A percentile compares a stretch with the other conserved stretches of the same genome.
These are phyloP conservation scores for Agapanthus africanus DNA, from an alignment of 106 monocot genomes.

Conservation along the genomic window DNA sequence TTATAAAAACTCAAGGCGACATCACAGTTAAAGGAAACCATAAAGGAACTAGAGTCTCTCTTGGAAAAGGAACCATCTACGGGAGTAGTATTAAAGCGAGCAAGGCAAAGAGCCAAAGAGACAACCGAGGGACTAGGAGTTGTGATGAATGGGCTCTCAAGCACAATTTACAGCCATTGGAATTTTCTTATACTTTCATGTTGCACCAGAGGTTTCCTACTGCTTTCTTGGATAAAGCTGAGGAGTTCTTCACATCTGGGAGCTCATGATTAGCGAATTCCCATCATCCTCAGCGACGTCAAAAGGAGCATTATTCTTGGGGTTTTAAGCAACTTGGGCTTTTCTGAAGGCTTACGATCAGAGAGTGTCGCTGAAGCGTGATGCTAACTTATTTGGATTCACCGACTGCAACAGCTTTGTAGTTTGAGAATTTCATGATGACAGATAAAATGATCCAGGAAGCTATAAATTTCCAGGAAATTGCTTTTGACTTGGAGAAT, in stretches of 20 bases:
- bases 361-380: too few relatives aligned
- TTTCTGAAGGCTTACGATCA: too few relatives aligned
- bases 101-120: slow-evolving; percentile 50
- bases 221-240: slow-evolving; percentile 69
- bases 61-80: slow-evolving; percentile 22
- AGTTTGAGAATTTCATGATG: too few relatives aligned
- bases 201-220: slow-evolving; percentile 61
- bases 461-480: too few relatives aligned
- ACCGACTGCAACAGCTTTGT: too few relatives aligned
- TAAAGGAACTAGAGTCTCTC: slow-evolving; percentile 20
- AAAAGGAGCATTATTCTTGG: too few relatives aligned
- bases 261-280: too few relatives aligned
- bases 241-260: slow-evolving; percentile 67
- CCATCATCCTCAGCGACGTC: too few relatives aligned
- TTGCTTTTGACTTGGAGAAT: too few relatives aligned
- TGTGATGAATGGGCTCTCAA: slow-evolving; percentile 64
- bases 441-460: too few relatives aligned
- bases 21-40: slow-evolving; percentile 27
- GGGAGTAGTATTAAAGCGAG: slow-evolving; percentile 22
- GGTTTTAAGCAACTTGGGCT: too few relatives aligned
- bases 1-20: slow-evolving; percentile 43
- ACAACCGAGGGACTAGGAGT: slow-evolving; percentile 41
- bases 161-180: slow-evolving; percentile 33
- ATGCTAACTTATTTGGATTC: too few relatives aligned
- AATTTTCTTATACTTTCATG: slow-evolving; percentile 42